Evolutionary conservation across 257 asterid species (phyloP).

Genomic region (Solanum verrucosum): DNA sequence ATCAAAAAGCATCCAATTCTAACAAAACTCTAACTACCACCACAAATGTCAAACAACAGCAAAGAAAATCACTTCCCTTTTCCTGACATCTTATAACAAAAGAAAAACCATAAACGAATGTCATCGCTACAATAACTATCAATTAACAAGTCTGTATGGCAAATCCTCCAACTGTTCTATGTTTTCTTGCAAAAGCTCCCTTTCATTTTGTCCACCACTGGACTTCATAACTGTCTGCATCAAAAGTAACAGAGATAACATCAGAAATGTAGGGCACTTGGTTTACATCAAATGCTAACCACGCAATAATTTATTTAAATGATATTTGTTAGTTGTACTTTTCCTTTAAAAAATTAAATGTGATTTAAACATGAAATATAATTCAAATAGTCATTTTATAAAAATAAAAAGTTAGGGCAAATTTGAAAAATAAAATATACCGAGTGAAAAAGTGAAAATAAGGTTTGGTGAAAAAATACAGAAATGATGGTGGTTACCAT

Average conservation of each 20-base stretch:
- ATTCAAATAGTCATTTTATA: background rate
- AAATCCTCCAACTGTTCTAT: background rate
- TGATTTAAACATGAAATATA: background rate
- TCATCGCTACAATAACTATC: background rate
- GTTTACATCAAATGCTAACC: background rate
- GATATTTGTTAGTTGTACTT: background rate
- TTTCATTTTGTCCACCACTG: background rate
- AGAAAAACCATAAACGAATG: background rate
- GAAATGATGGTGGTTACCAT: background rate
- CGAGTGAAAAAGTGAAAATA: background rate
- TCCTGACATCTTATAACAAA: no score
- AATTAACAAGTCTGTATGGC: background rate
- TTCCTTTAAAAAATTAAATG: background rate
- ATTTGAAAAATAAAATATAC: background rate
- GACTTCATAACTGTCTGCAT: background rate
- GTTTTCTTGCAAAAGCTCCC: background rate
- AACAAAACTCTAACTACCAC: no score
- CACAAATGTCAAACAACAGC: background rate
- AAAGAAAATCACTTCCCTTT: background rate
- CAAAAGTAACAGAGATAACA: background rate
- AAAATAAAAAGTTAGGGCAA: background rate
- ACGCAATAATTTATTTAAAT: background rate
- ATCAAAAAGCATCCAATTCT: no score
- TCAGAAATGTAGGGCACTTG: background rate
- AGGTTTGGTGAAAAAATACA: background rate